Conservation (phyloP, 305 asterid genomes). For the Nicotiana rustica region DNA sequence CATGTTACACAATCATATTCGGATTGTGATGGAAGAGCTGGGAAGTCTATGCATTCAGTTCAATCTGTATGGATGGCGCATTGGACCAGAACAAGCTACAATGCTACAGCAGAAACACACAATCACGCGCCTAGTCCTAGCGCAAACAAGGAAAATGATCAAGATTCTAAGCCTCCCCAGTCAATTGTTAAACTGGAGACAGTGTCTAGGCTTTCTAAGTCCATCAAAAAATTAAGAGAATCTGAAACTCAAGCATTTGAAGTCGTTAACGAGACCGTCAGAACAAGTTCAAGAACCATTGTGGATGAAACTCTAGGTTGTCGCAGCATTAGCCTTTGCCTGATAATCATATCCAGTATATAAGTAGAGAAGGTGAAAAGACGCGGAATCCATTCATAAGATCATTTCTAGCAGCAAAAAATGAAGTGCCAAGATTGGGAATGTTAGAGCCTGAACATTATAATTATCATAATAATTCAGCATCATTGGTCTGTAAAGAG, state of each 20-base stretch:
- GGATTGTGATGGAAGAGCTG: constrained; percentile 47
- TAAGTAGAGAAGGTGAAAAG: constrained; percentile 48
- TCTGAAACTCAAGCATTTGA: constrained; percentile 34
- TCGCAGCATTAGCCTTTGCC: constrained; percentile 43
- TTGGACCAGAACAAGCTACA: constrained; percentile 56
- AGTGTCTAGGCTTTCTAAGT: constrained; percentile 33
- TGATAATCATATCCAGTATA: constrained; percentile 29
- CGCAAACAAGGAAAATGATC: constrained; percentile 41
- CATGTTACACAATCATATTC: constrained; percentile 34
- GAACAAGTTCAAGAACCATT: constrained; percentile 40
- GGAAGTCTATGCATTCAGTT: constrained; percentile 46
- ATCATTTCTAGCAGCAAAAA: constrained; percentile 42
- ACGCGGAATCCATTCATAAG: constrained; percentile 35
- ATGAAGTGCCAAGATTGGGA: constrained; percentile 43
- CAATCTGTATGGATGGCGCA: constrained; percentile 74
- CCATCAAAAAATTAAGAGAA: constrained; percentile 33
- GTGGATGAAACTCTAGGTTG: constrained; percentile 42
- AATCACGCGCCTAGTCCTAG: constrained; percentile 34
- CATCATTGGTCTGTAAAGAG: no score
- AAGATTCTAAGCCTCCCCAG: constrained; percentile 34
- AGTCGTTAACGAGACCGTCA: constrained; percentile 35
- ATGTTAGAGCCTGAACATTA: constrained; percentile 32
- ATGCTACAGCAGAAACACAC: constrained; percentile 37
- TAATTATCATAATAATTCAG: no score
- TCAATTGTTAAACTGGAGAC: constrained; percentile 39